Base-by-base conservation (phyloP, 805 yeast genomes). In the Blastobotrys peoriensis region DNA sequence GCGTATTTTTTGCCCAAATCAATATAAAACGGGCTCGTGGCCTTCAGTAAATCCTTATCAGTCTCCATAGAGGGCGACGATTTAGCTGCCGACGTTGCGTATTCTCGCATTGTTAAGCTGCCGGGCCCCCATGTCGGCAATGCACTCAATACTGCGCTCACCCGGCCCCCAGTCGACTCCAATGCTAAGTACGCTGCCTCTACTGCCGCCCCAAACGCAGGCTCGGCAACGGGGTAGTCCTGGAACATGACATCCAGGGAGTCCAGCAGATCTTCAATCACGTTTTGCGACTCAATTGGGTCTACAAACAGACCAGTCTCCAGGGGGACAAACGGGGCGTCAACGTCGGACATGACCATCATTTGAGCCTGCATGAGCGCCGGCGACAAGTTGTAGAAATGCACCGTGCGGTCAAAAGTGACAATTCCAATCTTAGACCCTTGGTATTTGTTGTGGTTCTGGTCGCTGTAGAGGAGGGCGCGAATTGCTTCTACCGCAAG, bases 41-140 rank as follows among this genome's bases (percentile, higher is more conserved):
- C 74, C 19, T 74, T 68, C 53, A 81, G 73, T 10, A 79, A 65
- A 19, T 70, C 75, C 50, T 76, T 75, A 39, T 74, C 75, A 5
- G 66, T 68, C 23, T 64, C 66, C 17, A 34, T 41, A 13, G 30
- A 8, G 13, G 30, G 10, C 25, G 34, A 36, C n/a, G 17, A 13
- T 10, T 19, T 34, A 20, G 63, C 56, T 13, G 53, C 61, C 10
- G 58, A 62, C 35, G 58, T 59, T 23, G 71, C 61, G 40, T 42
- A 46, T 15, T 50, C 68, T 5, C 70, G 54, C 37, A 56, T 48
- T 8, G 50, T 52, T 3, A 68, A 69, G 6, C 74, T 69, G 3
- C 96, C 96, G 0, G 87, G 82, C 0, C 95, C 96, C 73, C 79
- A 73, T 1, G 86, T 74, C 4, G 98, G 96, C 33, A 87, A 62